These are phyloP conservation scores for Helianthus tuberosus DNA, from an alignment of 129 eudicot species.

Conservation along the genomic window DNA sequence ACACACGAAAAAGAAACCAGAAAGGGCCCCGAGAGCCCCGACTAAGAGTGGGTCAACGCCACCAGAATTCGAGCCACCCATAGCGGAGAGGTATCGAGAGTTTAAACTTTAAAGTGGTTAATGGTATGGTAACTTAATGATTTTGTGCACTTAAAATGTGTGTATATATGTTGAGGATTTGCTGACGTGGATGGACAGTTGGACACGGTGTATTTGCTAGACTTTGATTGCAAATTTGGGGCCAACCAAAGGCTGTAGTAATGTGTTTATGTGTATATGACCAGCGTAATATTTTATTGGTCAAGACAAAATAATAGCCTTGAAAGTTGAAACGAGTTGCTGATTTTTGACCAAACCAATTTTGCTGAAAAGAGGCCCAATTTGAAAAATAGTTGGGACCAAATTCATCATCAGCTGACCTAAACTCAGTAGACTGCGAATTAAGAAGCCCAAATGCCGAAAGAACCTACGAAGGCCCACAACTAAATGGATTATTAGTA, in stretches of 20 bases:
- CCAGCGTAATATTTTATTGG: background rate
- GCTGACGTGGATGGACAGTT: slow-evolving; percentile 25
- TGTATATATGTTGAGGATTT: slow-evolving; percentile 9
- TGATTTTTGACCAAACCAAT: background rate
- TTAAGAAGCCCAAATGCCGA: no score
- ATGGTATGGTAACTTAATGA: slow-evolving; percentile 1
- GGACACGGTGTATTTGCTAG: slow-evolving; percentile 33
- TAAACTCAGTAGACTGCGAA: no score
- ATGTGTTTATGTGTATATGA: background rate
- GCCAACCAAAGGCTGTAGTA: background rate
- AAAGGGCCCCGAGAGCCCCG: slow-evolving; percentile 64
- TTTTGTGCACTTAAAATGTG: background rate
- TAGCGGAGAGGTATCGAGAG: background rate
- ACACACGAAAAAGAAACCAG: slow-evolving; percentile 51
- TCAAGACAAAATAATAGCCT: slow-evolving; percentile 34
- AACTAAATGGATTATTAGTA: no score
- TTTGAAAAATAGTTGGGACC: no score
- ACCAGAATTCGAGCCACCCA: slow-evolving; percentile 25
- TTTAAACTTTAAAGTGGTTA: background rate
- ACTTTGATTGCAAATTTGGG: slow-evolving; percentile 40
- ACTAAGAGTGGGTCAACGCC: slow-evolving; percentile 48
- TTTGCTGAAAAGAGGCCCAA: no score
- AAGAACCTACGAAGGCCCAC: no score
- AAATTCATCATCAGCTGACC: no score
- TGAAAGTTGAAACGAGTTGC: slow-evolving; percentile 21